Conservation (phyloP, 2,329 filamentous ascomycete species). For the Claviceps africana region DNA sequence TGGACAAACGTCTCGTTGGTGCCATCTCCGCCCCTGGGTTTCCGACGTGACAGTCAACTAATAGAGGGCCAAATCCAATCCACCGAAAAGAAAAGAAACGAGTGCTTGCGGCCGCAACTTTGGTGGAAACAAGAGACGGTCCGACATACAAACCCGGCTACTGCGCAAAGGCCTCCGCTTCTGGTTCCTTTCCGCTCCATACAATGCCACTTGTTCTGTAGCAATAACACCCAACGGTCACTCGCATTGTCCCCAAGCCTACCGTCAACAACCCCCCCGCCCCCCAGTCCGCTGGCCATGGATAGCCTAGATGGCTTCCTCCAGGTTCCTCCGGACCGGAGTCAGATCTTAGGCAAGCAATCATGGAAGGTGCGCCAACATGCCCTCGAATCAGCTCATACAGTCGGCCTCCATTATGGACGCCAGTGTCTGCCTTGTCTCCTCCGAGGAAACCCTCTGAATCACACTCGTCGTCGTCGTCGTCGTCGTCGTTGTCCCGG, state of each 20-base stretch:
- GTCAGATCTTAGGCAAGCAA: conserved; percentile 35
- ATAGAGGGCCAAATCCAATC: neutral
- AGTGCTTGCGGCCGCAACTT: neutral
- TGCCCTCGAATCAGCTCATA: neutral
- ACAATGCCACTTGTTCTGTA: neutral
- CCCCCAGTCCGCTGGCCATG: conserved; percentile 14
- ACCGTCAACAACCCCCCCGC: conserved; percentile 1
- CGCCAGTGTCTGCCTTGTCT: neutral
- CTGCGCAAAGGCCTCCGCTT: neutral
- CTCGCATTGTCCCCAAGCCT: neutral
- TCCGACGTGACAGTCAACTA: neutral
- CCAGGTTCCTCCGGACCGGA: conserved; percentile 36
- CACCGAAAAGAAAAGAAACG: conserved; percentile 1
- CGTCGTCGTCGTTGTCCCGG: neutral
- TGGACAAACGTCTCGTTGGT: neutral
- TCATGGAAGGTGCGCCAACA: conserved; percentile 35
- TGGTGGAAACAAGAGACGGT: neutral
- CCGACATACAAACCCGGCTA: neutral
- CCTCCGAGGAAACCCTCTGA: neutral
- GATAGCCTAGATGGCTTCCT: conserved; percentile 31
- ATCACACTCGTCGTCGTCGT: neutral
- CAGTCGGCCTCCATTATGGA: neutral
- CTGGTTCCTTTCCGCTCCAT: neutral
- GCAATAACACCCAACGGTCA: neutral
- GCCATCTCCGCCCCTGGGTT: neutral